Evolutionary conservation across 768 basidiomycete genomes (phyloP).

Genomic region (Artomyces pyxidatus): DNA sequence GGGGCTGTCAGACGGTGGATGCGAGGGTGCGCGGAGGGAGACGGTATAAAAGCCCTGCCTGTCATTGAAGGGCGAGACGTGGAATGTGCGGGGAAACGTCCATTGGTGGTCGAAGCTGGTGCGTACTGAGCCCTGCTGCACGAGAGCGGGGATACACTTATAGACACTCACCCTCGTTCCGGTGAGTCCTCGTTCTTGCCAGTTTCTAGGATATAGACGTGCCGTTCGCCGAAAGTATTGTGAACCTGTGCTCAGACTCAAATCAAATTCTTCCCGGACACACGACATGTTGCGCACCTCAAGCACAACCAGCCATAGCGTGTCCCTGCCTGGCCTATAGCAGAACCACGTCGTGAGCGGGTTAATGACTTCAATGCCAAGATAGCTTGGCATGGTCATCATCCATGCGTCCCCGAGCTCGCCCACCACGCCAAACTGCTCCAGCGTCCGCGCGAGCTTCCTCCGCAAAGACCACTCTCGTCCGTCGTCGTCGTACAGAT

Average conservation of each 20-base stretch:
- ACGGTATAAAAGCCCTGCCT: slow-evolving; percentile 57
- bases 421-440: slow-evolving; percentile 14
- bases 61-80: slow-evolving; percentile 74
- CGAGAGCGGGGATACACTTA: too few species aligned
- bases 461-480: slow-evolving; percentile 25
- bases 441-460: slow-evolving; percentile 34
- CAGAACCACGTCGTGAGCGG: slow-evolving; percentile 64
- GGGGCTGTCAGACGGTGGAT: slow-evolving; percentile 7
- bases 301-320: slow-evolving; percentile 38
- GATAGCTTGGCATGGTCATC: slow-evolving; percentile 63
- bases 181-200: slow-evolving; percentile 36
- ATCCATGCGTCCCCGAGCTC: slow-evolving; percentile 53
- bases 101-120: slow-evolving; percentile 57
- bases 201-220: slow-evolving; percentile 46
- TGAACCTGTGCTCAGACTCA: slow-evolving; percentile 51
- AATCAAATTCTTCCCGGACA: neutral
- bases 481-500: slow-evolving; percentile 16
- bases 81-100: slow-evolving; percentile 60
- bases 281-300: slow-evolving; percentile 35
- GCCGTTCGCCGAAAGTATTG: slow-evolving; percentile 68
- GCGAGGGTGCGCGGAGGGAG: slow-evolving; percentile 41
- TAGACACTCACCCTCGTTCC: slow-evolving; percentile 31
- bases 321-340: slow-evolving; percentile 29
- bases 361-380: slow-evolving; percentile 64
- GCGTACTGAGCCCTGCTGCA: too few species aligned